Conservation (phyloP, 2,329 filamentous ascomycete species). For the Monosporascus cannonballus region DNA sequence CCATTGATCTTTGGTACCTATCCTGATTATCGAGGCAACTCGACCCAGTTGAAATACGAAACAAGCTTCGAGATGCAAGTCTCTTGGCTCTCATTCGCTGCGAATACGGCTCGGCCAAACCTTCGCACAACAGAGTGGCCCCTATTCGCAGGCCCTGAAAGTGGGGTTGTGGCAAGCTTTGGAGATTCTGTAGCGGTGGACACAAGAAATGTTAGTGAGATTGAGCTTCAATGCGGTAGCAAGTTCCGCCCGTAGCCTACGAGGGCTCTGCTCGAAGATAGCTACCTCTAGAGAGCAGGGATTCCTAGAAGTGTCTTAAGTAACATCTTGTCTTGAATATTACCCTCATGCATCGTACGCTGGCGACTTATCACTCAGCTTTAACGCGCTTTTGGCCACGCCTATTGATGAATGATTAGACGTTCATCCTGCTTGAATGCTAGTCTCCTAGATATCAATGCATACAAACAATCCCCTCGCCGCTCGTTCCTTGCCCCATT, state of each 20-base stretch:
- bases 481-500: no score
- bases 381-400: no score
- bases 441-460: no score
- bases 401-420: no score
- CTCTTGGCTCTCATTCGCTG: constrained; percentile 18
- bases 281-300: no score
- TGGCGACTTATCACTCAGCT: no score
- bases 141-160: neutral
- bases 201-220: neutral
- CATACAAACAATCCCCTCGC: no score
- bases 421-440: no score
- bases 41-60: constrained; percentile 18
- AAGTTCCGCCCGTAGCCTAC: neutral
- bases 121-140: neutral
- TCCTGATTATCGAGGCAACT: constrained; percentile 1
- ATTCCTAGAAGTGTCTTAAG: no score
- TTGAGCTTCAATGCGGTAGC: neutral
- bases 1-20: constrained; percentile 34
- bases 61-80: constrained; percentile 22
- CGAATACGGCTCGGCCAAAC: neutral
- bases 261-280: no score
- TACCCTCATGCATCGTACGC: no score
- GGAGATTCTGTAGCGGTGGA: neutral
- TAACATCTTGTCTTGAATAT: no score
- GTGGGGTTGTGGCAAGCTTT: neutral